Evolutionary conservation across 192 early-diverging fungal species (phyloP).

Genomic region (Coemansia pectinata): DNA sequence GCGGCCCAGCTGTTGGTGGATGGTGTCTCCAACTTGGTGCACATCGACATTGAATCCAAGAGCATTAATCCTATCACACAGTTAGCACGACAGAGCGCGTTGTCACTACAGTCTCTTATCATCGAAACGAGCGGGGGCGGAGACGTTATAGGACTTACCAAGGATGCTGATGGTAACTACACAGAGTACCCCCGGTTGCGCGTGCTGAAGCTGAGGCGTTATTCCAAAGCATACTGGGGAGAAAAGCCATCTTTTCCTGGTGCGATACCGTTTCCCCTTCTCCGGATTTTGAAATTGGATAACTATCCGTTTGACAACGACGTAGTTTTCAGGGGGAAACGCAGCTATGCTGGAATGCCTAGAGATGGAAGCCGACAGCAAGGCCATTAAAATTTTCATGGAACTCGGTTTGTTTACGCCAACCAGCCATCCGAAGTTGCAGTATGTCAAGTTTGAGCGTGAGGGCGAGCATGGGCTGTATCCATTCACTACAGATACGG

Average conservation of each 20-base stretch:
- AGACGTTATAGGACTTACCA: background rate
- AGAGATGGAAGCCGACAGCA: background rate
- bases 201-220: no score
- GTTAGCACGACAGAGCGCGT: background rate
- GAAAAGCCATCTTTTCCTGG: no score
- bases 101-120: background rate
- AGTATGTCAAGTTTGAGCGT: background rate
- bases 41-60: background rate
- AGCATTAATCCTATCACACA: background rate
- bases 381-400: background rate
- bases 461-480: background rate
- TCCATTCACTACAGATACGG: background rate
- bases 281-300: background rate
- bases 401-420: background rate
- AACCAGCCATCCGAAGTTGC: background rate
- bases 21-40: background rate
- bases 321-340: background rate
- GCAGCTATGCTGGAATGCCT: background rate
- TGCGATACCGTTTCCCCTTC: background rate
- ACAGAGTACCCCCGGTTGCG: no score
- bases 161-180: background rate
- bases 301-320: constrained; percentile 9
- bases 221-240: no score
- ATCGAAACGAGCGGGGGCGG: no score
- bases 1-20: background rate